Percentiles rank a stretch among this genome's conserved stretches.
Conservation (phyloP, 1,284 basidiomycete genomes). For the Pisolithus thermaeus region DNA sequence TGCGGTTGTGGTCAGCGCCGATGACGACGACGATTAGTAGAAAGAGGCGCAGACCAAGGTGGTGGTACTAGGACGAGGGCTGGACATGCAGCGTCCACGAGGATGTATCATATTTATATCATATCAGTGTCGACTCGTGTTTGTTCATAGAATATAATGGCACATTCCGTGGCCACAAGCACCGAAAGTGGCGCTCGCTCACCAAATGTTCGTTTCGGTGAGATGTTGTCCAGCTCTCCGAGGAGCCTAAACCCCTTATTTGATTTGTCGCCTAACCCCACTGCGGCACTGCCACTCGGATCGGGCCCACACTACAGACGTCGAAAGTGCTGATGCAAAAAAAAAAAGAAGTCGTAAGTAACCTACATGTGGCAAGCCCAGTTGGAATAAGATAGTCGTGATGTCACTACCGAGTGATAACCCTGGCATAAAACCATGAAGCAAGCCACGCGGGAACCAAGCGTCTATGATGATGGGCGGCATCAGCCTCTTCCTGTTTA, state of each 20-base stretch:
- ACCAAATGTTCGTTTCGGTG: no score
- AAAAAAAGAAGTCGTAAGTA: not conserved
- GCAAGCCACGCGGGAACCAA: conserved; percentile 43
- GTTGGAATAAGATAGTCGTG: not conserved
- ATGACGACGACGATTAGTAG: conserved; percentile 1
- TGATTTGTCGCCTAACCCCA: no score
- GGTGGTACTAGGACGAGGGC: conserved; percentile 11
- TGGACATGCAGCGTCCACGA: not conserved
- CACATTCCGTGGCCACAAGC: no score
- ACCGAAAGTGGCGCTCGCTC: no score
- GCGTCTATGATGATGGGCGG: conserved; percentile 20
- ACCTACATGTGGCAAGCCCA: no score
- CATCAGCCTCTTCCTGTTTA: conserved; percentile 51
- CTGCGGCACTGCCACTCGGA: no score
- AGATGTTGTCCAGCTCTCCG: no score
- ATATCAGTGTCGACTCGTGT: no score
- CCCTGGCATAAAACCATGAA: conserved; percentile 55
- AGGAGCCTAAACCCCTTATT: no score
- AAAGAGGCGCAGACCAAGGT: conserved; percentile 15
- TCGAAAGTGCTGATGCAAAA: not conserved
- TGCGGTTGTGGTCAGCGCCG: conserved; percentile 12
- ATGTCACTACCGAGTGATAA: conserved; percentile 8
- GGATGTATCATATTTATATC: no score
- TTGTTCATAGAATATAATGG: no score
- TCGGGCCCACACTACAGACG: no score